These are phyloP conservation scores for Aspergillus terreus DNA, from an alignment of 2,329 filamentous ascomycete genomes.

Conservation along the genomic window DNA sequence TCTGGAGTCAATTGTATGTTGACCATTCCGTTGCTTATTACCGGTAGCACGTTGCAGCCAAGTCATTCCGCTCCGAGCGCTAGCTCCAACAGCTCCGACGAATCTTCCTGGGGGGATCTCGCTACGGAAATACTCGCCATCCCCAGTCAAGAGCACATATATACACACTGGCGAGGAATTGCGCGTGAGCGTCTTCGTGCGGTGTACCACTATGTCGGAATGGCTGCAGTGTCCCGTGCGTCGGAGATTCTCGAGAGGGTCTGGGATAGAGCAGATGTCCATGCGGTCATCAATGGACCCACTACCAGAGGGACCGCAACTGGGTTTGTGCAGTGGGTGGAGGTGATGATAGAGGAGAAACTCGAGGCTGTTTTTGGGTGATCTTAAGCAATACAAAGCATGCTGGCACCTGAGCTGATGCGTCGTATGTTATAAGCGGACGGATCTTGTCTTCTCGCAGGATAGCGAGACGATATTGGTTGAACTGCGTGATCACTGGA, in stretches of 20 bases:
- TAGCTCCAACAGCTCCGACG: neutral
- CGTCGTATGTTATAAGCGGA: too few species aligned
- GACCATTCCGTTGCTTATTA: constrained; percentile 4
- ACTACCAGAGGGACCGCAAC: neutral
- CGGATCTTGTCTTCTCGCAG: too few species aligned
- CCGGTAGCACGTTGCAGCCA: constrained; percentile 2
- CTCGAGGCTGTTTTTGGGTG: neutral
- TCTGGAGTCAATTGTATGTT: constrained; percentile 6
- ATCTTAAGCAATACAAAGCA: neutral
- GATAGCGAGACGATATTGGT: too few species aligned
- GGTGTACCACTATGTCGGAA: neutral
- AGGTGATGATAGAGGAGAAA: constrained; percentile 4
- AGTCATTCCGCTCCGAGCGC: neutral
- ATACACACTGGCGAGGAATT: neutral
- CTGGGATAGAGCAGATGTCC: neutral
- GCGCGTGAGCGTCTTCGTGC: neutral
- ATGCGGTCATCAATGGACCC: neutral
- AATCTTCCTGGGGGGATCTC: neutral
- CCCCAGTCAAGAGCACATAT: neutral
- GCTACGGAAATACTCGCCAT: neutral
- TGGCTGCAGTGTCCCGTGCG: neutral
- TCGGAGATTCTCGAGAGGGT: constrained; percentile 8
- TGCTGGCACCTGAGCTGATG: too few species aligned
- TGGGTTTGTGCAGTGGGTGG: neutral
- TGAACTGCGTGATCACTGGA: too few species aligned